These are phyloP conservation scores for Rutidosis leptorrhynchoides DNA, from an alignment of 129 eudicot genomes.

Conservation along the genomic window DNA sequence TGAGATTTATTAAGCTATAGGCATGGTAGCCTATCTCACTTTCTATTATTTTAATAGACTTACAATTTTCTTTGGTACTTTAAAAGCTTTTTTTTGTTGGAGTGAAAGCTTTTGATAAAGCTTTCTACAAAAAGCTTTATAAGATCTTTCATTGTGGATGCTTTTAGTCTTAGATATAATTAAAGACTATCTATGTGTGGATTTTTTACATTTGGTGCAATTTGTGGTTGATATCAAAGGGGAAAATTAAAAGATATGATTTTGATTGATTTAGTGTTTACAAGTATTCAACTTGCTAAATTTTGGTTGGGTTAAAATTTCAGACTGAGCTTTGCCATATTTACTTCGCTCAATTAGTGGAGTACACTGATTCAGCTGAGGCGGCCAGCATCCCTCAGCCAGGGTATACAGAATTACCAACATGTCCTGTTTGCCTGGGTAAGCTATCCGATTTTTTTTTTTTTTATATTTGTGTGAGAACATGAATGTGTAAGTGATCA, in stretches of 20 bases:
- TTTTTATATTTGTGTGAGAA: slow-evolving; percentile 6
- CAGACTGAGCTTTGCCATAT: slow-evolving; percentile 91
- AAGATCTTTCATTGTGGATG: too few species aligned
- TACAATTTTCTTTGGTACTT: too few species aligned
- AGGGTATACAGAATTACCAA: slow-evolving; percentile 38
- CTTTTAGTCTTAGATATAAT: too few species aligned
- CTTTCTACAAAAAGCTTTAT: too few species aligned
- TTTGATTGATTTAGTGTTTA: not conserved
- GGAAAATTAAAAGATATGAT: not conserved
- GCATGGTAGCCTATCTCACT: too few species aligned
- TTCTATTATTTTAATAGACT: too few species aligned
- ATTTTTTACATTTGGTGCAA: not conserved
- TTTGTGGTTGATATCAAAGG: not conserved
- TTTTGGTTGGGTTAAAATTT: slow-evolving; percentile 18
- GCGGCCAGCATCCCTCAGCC: slow-evolving; percentile 60
- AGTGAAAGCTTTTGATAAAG: too few species aligned
- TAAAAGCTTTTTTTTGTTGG: too few species aligned
- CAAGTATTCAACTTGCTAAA: slow-evolving; percentile 4
- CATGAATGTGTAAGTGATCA: not conserved
- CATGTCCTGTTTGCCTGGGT: slow-evolving; percentile 39
- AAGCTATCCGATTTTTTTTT: not conserved
- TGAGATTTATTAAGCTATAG: too few species aligned
- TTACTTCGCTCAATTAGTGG: slow-evolving; percentile 61
- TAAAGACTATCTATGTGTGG: not conserved
- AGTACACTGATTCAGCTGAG: slow-evolving; percentile 64